Evolutionary conservation across 2,329 filamentous ascomycete species (phyloP).

Genomic region (Phialocephala sp.): DNA sequence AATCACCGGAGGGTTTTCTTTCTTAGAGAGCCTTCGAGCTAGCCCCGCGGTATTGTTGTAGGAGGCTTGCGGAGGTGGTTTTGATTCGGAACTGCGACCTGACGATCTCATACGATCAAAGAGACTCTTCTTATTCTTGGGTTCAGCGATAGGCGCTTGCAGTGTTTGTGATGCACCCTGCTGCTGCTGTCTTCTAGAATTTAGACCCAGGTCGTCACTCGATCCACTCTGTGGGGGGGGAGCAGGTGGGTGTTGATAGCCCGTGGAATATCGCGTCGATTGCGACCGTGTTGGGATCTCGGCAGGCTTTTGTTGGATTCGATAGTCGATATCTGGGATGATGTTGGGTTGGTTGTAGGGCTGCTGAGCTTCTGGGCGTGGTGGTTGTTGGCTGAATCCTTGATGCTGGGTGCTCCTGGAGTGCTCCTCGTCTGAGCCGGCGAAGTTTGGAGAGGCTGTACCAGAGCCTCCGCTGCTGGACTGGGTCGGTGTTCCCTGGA

Average conservation of each 20-base stretch:
- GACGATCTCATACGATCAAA: slow-evolving; percentile 42
- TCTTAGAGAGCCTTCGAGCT: slow-evolving; percentile 61
- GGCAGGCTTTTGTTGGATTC: slow-evolving; percentile 31
- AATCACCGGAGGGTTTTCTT: slow-evolving; percentile 50
- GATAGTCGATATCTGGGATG: slow-evolving; percentile 31
- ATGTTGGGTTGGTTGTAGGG: slow-evolving; percentile 37
- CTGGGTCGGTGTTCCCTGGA: slow-evolving; percentile 18
- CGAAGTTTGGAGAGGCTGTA: slow-evolving; percentile 22
- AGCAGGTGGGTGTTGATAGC: slow-evolving; percentile 32
- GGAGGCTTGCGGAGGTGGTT: slow-evolving; percentile 30
- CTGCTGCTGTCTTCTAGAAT: slow-evolving; percentile 33
- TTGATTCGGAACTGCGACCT: slow-evolving; percentile 34
- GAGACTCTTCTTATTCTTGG: slow-evolving; percentile 40
- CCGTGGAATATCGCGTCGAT: slow-evolving; percentile 36
- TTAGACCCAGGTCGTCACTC: slow-evolving; percentile 38
- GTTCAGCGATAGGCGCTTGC: slow-evolving; percentile 32
- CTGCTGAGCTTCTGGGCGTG: slow-evolving; percentile 24
- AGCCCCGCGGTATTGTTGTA: slow-evolving; percentile 58
- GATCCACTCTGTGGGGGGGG: slow-evolving; percentile 31
- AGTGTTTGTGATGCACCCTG: slow-evolving; percentile 28
- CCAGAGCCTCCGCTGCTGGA: slow-evolving; percentile 17
- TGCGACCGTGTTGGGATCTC: slow-evolving; percentile 37
- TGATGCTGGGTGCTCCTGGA: slow-evolving; percentile 25
- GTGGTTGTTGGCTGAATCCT: slow-evolving; percentile 23
- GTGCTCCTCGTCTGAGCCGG: slow-evolving; percentile 22